phyloP scores from a whole-genome alignment of 371 early-diverging fungal genomes.

The Mortierella sp. region DNA sequence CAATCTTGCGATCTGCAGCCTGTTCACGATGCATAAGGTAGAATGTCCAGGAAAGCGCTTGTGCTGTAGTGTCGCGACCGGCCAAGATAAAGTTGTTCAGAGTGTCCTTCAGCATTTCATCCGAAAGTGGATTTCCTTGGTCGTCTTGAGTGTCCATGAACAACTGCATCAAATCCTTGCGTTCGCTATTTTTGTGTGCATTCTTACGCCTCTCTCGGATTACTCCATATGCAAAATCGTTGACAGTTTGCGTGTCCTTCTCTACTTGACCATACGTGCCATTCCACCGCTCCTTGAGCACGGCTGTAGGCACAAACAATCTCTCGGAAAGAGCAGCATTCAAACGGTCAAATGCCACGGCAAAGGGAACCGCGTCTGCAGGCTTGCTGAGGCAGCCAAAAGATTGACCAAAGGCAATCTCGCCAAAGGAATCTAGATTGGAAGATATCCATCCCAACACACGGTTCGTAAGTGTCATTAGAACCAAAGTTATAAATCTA shows the following conservation, averaged over 20 bases:
- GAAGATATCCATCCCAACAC: no score
- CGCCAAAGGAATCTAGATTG: slow-evolving; percentile 60
- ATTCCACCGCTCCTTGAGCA: slow-evolving; percentile 46
- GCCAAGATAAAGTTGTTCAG: slow-evolving; percentile 72
- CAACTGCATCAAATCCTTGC: slow-evolving; percentile 69
- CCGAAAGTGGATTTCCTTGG: slow-evolving; percentile 63
- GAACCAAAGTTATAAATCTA: no score
- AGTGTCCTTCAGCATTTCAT: slow-evolving; percentile 73
- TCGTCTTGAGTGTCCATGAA: slow-evolving; percentile 72
- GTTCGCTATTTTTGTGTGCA: slow-evolving; percentile 13
- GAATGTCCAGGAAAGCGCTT: slow-evolving; percentile 79
- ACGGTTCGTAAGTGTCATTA: no score
- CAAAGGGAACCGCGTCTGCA: slow-evolving; percentile 60
- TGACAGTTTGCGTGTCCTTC: slow-evolving; percentile 29
- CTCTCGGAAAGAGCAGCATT: slow-evolving; percentile 54
- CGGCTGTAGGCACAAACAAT: slow-evolving; percentile 57
- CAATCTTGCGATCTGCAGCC: slow-evolving; percentile 58
- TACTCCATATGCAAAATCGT: slow-evolving; percentile 61
- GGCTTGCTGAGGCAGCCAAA: slow-evolving; percentile 51
- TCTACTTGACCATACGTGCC: slow-evolving; percentile 24
- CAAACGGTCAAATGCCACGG: slow-evolving; percentile 66
- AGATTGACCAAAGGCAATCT: slow-evolving; percentile 63
- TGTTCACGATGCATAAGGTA: slow-evolving; percentile 66
- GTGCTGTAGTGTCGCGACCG: slow-evolving; percentile 66
- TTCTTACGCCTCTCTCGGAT: slow-evolving; percentile 60